Evolutionary conservation across 2,329 filamentous ascomycete genomes (phyloP).

Genomic region (Monosporascus ibericus): DNA sequence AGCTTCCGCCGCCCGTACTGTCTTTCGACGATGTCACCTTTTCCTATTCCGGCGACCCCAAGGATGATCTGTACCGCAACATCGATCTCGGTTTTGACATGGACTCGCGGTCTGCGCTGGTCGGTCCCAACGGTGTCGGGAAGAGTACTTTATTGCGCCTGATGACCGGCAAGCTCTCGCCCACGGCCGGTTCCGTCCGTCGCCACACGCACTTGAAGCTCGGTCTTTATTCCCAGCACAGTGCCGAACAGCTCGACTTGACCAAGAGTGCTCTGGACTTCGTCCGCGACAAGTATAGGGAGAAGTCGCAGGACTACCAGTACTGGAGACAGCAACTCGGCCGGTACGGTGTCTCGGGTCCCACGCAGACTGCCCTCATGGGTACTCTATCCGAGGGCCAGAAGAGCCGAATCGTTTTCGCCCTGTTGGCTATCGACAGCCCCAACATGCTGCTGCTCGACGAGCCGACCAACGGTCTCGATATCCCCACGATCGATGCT

Average conservation of each 20-base stretch:
- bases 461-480: conserved; percentile 98
- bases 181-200: conserved; percentile 74
- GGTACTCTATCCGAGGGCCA: conserved; percentile 96
- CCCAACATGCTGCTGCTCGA: conserved; percentile 98
- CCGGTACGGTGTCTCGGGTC: conserved; percentile 86
- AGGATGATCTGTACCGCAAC: conserved; percentile 93
- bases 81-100: conserved; percentile 98
- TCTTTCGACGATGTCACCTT: conserved; percentile 97
- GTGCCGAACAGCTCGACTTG: conserved; percentile 93
- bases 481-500: conserved; percentile 97
- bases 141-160: conserved; percentile 94
- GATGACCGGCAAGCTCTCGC: conserved; percentile 91
- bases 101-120: conserved; percentile 95
- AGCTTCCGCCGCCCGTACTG: conserved; percentile 94
- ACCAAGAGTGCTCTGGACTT: conserved; percentile 98
- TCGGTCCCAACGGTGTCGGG: conserved; percentile 97
- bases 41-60: conserved; percentile 84
- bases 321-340: conserved; percentile 99
- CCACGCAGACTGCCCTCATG: conserved; percentile 94
- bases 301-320: conserved; percentile 94
- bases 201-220: conserved; percentile 98
- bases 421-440: conserved; percentile 85
- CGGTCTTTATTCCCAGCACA: conserved; percentile 97
- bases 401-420: conserved; percentile 97
- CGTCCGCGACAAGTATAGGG: conserved; percentile 87